phyloP scores from a whole-genome alignment of 352 stramenopile genomes.

The Phytophthora sansomeana region DNA sequence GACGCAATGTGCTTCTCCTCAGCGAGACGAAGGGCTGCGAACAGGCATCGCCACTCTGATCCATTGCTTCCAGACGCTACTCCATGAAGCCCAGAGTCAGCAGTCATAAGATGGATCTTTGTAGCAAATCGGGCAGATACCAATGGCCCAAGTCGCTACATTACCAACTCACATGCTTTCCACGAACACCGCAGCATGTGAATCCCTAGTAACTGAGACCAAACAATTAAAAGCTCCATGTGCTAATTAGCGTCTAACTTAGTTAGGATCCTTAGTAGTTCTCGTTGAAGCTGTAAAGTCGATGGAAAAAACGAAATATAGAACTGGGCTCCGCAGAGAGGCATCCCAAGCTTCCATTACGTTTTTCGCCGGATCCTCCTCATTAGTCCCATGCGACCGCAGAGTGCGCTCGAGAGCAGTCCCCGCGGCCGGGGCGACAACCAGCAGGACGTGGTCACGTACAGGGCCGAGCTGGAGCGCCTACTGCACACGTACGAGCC shows the following conservation, averaged over 20 bases:
- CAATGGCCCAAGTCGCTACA: neutral
- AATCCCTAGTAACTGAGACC: too few relatives aligned
- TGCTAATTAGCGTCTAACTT: too few relatives aligned
- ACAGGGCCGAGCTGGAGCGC: slow-evolving; percentile 44
- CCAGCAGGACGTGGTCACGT: slow-evolving; percentile 13
- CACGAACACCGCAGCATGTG: too few relatives aligned
- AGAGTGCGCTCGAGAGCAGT: slow-evolving; percentile 14
- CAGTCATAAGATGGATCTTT: neutral
- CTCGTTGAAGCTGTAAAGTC: slow-evolving; percentile 29
- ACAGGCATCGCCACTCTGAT: slow-evolving; percentile 61
- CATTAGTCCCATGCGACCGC: slow-evolving; percentile 23
- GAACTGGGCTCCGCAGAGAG: slow-evolving; percentile 13
- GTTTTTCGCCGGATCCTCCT: slow-evolving; percentile 29
- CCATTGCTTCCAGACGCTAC: slow-evolving; percentile 60
- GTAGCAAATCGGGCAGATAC: slow-evolving; percentile 6
- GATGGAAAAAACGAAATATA: slow-evolving; percentile 34
- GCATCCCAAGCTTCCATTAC: slow-evolving; percentile 18
- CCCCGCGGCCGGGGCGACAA: slow-evolving; percentile 16
- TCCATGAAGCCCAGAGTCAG: slow-evolving; percentile 19
- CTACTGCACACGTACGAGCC: slow-evolving; percentile 63
- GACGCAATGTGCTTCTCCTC: slow-evolving; percentile 29
- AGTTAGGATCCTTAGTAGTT: neutral
- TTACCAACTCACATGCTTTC: too few relatives aligned
- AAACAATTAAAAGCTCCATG: too few relatives aligned
- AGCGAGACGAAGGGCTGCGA: slow-evolving; percentile 66